Conservation (phyloP, 192 early-diverging fungal species). For the Lunasporangiospora selenospora region DNA sequence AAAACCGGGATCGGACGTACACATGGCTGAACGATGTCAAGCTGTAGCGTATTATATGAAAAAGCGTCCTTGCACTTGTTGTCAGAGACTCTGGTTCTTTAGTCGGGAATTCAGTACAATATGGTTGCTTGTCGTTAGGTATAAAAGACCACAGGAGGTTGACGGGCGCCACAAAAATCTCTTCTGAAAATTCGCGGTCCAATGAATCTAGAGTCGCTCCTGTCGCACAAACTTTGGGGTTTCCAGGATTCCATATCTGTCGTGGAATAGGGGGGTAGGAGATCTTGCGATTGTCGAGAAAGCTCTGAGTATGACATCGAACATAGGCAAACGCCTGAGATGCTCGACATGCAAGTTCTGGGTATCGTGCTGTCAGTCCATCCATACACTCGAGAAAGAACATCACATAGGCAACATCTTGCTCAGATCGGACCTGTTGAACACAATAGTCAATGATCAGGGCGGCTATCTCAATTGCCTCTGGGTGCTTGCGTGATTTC, state of each 20-base stretch:
- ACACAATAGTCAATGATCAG: not conserved
- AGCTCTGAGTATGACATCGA: not conserved
- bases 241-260: not conserved
- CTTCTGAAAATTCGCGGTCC: conserved; percentile 12
- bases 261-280: not conserved
- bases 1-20: not conserved
- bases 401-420: not conserved
- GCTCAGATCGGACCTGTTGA: not conserved
- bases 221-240: not conserved
- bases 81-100: no score
- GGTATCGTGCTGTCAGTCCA: not conserved
- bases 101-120: no score
- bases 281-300: not conserved
- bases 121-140: no score
- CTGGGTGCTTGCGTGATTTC: not conserved
- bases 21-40: not conserved
- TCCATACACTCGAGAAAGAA: not conserved
- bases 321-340: not conserved
- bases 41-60: not conserved
- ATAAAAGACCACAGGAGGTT: conserved; percentile 14
- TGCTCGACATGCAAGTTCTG: not conserved
- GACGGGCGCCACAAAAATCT: conserved; percentile 17
- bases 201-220: not conserved
- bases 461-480: not conserved
- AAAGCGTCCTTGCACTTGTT: not conserved